Evolutionary conservation across 257 asterid species (phyloP).

Genomic region (Parsonsia alboflavescens): DNA sequence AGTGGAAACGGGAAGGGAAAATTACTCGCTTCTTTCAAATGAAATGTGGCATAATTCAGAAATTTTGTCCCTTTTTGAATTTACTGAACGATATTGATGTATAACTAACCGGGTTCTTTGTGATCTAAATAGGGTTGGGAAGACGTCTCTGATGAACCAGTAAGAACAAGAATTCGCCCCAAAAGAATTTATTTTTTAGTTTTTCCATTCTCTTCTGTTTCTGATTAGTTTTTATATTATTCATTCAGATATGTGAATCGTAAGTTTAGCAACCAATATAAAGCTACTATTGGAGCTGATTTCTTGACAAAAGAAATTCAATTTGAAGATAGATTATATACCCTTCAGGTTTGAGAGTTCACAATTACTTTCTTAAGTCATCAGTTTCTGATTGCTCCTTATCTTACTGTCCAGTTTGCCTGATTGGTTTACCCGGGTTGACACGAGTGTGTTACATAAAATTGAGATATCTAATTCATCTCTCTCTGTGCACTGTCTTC

Average conservation of each 20-base stretch:
- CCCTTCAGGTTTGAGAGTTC: constrained; percentile 31
- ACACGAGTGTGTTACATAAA: not conserved
- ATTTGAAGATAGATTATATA: constrained; percentile 37
- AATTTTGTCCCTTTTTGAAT: not conserved
- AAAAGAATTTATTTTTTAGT: not conserved
- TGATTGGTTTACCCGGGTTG: not conserved
- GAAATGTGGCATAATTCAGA: not conserved
- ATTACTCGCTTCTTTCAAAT: not conserved
- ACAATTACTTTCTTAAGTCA: not conserved
- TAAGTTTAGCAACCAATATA: constrained; percentile 43
- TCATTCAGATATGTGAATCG: constrained; percentile 36
- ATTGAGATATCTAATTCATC: not conserved
- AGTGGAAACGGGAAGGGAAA: not conserved
- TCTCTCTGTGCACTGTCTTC: not conserved
- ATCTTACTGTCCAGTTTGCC: not conserved
- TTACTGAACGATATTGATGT: not conserved
- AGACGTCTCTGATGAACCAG: constrained; percentile 55
- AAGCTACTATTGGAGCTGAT: constrained; percentile 53
- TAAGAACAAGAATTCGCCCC: constrained; percentile 13
- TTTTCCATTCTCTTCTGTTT: constrained; percentile 1
- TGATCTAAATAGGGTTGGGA: constrained; percentile 39
- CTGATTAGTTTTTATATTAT: not conserved
- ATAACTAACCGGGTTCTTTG: constrained; percentile 1
- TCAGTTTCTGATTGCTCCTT: not conserved
- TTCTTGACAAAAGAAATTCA: constrained; percentile 47